A percentile compares a stretch with the other conserved stretches of the same genome.
These are phyloP conservation scores for Trametes cinnabarina DNA, from an alignment of 768 basidiomycete genomes.

Conservation along the genomic window DNA sequence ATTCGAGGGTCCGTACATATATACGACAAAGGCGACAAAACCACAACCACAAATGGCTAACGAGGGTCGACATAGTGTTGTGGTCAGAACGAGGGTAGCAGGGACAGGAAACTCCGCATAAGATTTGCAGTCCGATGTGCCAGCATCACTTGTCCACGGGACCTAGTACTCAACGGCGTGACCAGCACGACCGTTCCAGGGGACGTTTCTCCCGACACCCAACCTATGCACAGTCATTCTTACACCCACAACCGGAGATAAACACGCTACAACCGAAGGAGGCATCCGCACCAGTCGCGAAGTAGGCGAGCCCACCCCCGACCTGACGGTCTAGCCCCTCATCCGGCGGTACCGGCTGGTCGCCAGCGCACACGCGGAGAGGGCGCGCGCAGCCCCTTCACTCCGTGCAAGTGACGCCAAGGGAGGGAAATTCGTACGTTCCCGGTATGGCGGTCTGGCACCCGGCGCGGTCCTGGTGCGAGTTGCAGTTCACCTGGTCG, in stretches of 20 bases:
- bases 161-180: neutral
- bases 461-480: slow-evolving; percentile 46
- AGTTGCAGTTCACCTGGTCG: slow-evolving; percentile 51
- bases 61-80: slow-evolving; percentile 3
- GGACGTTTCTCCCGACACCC: neutral
- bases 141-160: slow-evolving; percentile 5
- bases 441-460: slow-evolving; percentile 46
- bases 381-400: slow-evolving; percentile 8
- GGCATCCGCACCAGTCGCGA: neutral
- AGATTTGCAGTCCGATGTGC: neutral
- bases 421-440: slow-evolving; percentile 41
- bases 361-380: slow-evolving; percentile 7
- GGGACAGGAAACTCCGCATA: neutral
- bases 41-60: neutral
- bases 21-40: neutral
- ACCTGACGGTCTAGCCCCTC: slow-evolving; percentile 6
- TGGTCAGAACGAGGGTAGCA: slow-evolving; percentile 1
- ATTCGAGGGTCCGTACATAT: slow-evolving; percentile 12
- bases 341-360: neutral
- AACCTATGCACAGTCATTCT: neutral
- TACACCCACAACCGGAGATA: slow-evolving; percentile 17
- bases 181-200: slow-evolving; percentile 8
- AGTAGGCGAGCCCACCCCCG: slow-evolving; percentile 12
- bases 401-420: slow-evolving; percentile 33
- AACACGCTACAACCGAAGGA: slow-evolving; percentile 14